phyloP scores from a whole-genome alignment of 139 green algal genomes.

The Chlamydomonas eustigma region DNA sequence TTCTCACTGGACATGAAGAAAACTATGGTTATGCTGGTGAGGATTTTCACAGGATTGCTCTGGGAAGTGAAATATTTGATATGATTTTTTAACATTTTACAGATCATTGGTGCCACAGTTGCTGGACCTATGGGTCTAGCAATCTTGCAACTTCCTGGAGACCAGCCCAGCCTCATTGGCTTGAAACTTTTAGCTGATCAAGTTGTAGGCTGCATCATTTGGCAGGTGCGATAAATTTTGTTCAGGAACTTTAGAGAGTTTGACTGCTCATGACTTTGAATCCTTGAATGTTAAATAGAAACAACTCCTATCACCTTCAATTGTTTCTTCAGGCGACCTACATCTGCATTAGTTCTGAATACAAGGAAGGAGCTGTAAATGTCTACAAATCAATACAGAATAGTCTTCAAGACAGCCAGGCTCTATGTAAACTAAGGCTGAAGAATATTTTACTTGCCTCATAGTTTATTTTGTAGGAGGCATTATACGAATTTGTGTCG shows the following conservation, averaged over 20 bases:
- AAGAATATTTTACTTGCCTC: background rate
- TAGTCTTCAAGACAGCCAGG: background rate
- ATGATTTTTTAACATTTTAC: no score
- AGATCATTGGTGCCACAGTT: background rate
- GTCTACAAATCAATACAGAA: background rate
- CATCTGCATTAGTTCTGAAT: slow-evolving; percentile 3
- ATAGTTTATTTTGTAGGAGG: no score
- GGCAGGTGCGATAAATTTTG: background rate
- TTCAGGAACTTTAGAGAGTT: no score
- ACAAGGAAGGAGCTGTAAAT: background rate
- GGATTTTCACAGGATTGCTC: no score
- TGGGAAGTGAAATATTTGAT: no score
- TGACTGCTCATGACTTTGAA: no score
- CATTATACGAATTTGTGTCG: no score
- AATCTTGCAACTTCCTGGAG: background rate
- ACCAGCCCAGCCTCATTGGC: background rate
- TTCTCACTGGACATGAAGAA: background rate
- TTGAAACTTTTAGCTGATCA: background rate
- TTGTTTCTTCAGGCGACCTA: background rate
- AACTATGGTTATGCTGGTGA: background rate
- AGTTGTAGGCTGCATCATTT: slow-evolving; percentile 1
- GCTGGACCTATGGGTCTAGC: background rate
- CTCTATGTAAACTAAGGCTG: background rate
- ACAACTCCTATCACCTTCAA: background rate
- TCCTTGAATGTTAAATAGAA: background rate